Evolutionary conservation across 176 grass and related monocot genomes (phyloP), one percentile per base, ranked within the genome.

Genomic region (Lolium perenne): DNA sequence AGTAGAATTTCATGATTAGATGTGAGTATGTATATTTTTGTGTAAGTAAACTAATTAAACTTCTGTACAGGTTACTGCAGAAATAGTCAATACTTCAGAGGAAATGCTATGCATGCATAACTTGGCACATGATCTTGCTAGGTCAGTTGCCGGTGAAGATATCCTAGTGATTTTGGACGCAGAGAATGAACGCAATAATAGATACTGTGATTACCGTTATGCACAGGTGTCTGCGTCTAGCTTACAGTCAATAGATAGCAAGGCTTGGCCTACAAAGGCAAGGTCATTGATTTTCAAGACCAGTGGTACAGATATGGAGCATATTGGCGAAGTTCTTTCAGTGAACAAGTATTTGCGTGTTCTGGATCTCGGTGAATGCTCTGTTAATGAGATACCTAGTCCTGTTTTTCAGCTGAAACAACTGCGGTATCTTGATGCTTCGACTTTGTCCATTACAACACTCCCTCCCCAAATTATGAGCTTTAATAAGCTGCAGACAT

Each of bases 131-230:
- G 85, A 91, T 82, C 91, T 93, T 66, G 88, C 88, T 82, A 93
- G 91, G 58, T 93, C 85, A 54, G 77, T 93, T 88, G 85, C 77
- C 55, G 77, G 88, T 79, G 88, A 93, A 85, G 85, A 93, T 80
- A 82, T 93, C 29, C 69, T 90, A 78, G 76, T 74, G 35, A 81
- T 90, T 76, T 71, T 93, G 54, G 84, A 93, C 78, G 56, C 76
- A 54, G 23, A 61, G 68, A 90, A 82, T 55, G 71, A 40, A 41
- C 56, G 32, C 38, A 74, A 66, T 66, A 60, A 69, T 55, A 62
- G 70, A 67, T 85, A 80, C 38, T 84, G 82, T 47, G 78, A 87
- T 76, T 93, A 89, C 53, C 81, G 85, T 45, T 93, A 93, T 82
- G 91, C 88, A 55, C 67, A 67, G 45, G 77, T 83, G 2, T 87